Conservation (phyloP, 257 asterid species). For the Solanum clarkiae region DNA sequence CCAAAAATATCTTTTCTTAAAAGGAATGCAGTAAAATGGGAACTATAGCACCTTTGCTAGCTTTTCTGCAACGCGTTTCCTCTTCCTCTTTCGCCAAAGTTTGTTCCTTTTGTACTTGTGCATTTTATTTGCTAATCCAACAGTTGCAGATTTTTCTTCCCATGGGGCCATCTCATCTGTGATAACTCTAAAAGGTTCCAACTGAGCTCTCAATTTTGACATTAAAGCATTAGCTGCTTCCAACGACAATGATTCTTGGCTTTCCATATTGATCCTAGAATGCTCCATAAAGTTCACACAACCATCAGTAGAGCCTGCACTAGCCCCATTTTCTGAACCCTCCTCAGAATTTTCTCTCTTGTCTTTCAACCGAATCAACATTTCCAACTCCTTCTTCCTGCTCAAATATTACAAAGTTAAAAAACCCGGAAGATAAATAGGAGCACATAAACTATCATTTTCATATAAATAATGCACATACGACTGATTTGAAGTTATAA, state of each 20-base stretch:
- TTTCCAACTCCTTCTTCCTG: conserved; percentile 54
- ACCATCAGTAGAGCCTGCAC: conserved; percentile 15
- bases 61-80: conserved; percentile 54
- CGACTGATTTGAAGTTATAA: neutral
- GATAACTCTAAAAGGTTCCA: conserved; percentile 78
- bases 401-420: neutral
- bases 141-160: conserved; percentile 80
- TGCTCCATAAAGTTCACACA: conserved; percentile 32
- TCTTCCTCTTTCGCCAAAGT: conserved; percentile 75
- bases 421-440: neutral
- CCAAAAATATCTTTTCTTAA: neutral
- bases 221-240: conserved; percentile 54
- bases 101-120: conserved; percentile 77
- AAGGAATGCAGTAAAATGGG: neutral
- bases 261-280: conserved; percentile 23
- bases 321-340: conserved; percentile 10
- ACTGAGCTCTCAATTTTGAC: conserved; percentile 50
- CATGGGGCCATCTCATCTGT: conserved; percentile 59
- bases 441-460: neutral
- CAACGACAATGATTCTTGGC: conserved; percentile 41
- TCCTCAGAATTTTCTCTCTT: conserved; percentile 20
- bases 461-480: neutral
- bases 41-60: conserved; percentile 36
- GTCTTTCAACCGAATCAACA: conserved; percentile 32
- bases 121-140: conserved; percentile 47